phyloP scores from a whole-genome alignment of 768 basidiomycete genomes.

The Phylloporus rhodoxanthus region DNA sequence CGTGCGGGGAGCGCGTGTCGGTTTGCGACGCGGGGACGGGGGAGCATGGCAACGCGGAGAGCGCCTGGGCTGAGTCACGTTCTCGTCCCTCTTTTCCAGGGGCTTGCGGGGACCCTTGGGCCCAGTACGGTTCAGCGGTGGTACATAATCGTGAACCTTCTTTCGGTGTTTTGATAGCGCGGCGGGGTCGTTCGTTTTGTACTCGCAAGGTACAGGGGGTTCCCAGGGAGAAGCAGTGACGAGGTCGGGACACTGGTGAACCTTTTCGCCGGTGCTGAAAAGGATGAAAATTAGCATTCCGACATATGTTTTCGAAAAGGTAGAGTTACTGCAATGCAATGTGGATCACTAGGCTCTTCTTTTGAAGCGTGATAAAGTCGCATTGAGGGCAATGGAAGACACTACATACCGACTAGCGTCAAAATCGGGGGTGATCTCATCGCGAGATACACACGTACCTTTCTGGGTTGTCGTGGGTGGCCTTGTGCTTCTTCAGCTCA shows the following conservation, averaged over 20 bases:
- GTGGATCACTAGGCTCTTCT: constrained; percentile 21
- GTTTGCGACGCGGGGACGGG: neutral
- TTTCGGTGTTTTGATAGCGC: constrained; percentile 25
- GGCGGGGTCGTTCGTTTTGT: constrained; percentile 23
- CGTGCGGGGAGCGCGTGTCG: neutral
- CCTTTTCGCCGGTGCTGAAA: constrained; percentile 21
- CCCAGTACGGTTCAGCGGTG: constrained; percentile 6
- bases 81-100: neutral
- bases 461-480: constrained; percentile 9
- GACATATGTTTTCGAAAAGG: neutral
- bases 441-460: constrained; percentile 4
- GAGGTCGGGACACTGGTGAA: constrained; percentile 9
- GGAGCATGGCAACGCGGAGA: neutral
- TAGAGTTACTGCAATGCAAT: constrained; percentile 14
- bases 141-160: constrained; percentile 17
- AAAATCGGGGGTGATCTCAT: neutral
- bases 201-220: constrained; percentile 10
- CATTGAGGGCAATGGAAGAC: constrained; percentile 19
- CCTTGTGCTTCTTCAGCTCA: constrained; percentile 22
- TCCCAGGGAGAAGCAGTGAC: neutral
- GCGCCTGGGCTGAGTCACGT: neutral
- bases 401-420: neutral
- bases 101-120: neutral
- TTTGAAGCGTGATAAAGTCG: constrained; percentile 14
- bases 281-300: neutral